Conservation (phyloP, 768 basidiomycete genomes). For the Clavulina sp. region DNA sequence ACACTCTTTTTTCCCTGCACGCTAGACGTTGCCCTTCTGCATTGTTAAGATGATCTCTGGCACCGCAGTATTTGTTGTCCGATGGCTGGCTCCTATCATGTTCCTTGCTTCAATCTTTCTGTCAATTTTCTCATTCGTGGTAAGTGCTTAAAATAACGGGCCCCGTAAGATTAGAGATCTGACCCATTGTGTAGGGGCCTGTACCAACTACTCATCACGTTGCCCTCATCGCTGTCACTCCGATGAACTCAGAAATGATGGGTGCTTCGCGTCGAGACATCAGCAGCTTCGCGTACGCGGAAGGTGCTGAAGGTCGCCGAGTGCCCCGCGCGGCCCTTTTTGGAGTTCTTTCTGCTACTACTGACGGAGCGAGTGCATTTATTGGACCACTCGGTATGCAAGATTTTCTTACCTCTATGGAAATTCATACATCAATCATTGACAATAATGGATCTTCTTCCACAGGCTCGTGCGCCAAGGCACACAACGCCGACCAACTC, state of each 20-base stretch:
- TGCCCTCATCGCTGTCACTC: conserved; percentile 44
- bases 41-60: conserved; percentile 43
- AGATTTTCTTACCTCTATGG: conserved; percentile 1
- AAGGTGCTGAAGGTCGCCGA: neutral
- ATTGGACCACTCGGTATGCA: conserved; percentile 45
- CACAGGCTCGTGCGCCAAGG: conserved; percentile 44
- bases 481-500: conserved; percentile 29
- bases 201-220: conserved; percentile 37
- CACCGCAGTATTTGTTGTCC: conserved; percentile 46
- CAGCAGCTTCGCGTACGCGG: conserved; percentile 20
- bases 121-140: conserved; percentile 46
- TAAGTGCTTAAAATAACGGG: conserved; percentile 14
- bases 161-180: neutral
- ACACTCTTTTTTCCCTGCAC: too few relatives aligned
- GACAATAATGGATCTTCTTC: neutral
- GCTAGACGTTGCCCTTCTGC: too few relatives aligned
- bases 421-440: neutral
- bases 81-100: conserved; percentile 51
- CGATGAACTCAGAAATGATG: conserved; percentile 14
- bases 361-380: conserved; percentile 54
- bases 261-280: conserved; percentile 12
- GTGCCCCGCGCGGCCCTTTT: conserved; percentile 17
- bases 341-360: conserved; percentile 10
- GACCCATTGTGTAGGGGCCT: conserved; percentile 19
- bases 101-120: conserved; percentile 49